These are phyloP conservation scores for Podaxis sp. DNA, from an alignment of 768 basidiomycete species.

Conservation along the genomic window DNA sequence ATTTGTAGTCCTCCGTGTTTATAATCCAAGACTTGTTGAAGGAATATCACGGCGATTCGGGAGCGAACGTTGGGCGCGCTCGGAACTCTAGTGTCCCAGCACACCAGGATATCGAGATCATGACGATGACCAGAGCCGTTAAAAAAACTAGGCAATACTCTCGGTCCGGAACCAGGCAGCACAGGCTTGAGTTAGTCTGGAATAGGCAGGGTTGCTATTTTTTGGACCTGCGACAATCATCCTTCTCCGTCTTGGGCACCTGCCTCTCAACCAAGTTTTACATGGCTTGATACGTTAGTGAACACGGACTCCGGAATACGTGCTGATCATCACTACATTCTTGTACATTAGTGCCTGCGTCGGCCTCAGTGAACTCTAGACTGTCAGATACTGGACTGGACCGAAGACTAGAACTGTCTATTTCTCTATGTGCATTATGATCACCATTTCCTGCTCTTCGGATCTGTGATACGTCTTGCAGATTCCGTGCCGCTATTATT, in stretches of 20 bases:
- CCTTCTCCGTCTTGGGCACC: background rate
- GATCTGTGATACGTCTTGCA: too few relatives aligned
- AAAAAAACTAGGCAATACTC: background rate
- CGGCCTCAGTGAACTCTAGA: background rate
- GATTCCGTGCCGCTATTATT: too few relatives aligned
- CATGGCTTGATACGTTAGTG: background rate
- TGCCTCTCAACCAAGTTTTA: background rate
- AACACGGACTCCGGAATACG: too few relatives aligned
- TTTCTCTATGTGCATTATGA: background rate
- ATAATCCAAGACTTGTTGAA: background rate
- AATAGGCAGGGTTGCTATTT: background rate
- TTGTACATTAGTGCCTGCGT: background rate
- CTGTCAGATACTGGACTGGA: background rate
- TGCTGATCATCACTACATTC: too few relatives aligned
- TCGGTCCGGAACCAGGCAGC: background rate
- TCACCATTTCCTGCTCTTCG: too few relatives aligned
- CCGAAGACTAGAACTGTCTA: background rate
- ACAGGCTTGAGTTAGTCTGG: background rate
- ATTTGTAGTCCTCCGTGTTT: constrained; percentile 32
- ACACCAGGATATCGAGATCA: background rate
- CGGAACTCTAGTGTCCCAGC: background rate
- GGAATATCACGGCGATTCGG: background rate
- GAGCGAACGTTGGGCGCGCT: too few relatives aligned
- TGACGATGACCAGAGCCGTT: too few relatives aligned
- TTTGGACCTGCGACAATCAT: background rate